Conservation (phyloP, 2,329 filamentous ascomycete genomes). For the Cylindrodendrum hubeiense region DNA sequence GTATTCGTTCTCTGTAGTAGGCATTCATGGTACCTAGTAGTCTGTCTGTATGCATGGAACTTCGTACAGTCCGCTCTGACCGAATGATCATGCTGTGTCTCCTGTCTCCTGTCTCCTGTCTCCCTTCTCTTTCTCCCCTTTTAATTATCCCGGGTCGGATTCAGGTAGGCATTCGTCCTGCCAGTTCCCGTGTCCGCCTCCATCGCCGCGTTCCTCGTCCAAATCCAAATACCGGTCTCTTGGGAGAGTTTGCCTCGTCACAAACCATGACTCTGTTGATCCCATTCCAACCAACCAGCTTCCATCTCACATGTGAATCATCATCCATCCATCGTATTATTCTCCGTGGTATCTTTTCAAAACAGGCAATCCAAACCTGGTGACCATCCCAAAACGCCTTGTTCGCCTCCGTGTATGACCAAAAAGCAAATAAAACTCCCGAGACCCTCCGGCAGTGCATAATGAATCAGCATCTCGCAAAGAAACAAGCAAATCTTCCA, state of each 20-base stretch:
- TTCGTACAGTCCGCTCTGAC: constrained; percentile 9
- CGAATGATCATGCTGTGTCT: constrained; percentile 4
- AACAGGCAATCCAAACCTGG: constrained; percentile 6
- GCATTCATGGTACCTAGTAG: not conserved
- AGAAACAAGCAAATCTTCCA: not conserved
- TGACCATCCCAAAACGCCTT: constrained; percentile 31
- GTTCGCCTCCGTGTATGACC: constrained; percentile 16
- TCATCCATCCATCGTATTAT: constrained; percentile 23
- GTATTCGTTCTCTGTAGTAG: constrained; percentile 14
- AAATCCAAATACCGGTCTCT: constrained; percentile 20
- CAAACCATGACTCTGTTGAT: constrained; percentile 6
- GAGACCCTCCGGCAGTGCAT: not conserved
- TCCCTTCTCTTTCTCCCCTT: constrained; percentile 4
- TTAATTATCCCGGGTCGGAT: constrained; percentile 4
- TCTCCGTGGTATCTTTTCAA: constrained; percentile 35
- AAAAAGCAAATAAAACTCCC: constrained; percentile 18
- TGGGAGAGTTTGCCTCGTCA: constrained; percentile 14
- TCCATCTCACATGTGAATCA: constrained; percentile 4
- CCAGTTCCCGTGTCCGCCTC: not conserved
- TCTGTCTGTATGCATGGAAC: constrained; percentile 5
- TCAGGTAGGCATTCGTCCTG: constrained; percentile 1
- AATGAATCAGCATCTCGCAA: not conserved
- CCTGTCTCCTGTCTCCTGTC: constrained; percentile 3
- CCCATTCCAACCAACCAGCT: constrained; percentile 13
- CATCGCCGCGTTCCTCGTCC: not conserved